phyloP scores from a whole-genome alignment of 78 protist species.

The Dictyostelium brefeldianum region DNA sequence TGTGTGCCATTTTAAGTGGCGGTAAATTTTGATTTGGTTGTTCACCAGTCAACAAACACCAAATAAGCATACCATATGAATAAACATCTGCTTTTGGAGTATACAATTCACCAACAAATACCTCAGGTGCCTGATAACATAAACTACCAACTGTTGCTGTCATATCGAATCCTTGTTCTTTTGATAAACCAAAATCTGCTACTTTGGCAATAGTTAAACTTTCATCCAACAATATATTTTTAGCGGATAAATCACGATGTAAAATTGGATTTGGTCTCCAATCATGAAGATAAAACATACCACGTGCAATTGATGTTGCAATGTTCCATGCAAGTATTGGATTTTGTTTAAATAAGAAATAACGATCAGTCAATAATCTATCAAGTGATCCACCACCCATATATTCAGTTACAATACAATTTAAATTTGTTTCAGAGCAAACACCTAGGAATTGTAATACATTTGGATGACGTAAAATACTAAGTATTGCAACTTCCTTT shows the following conservation, averaged over 20 bases:
- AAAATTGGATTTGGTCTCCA: slow-evolving; percentile 84
- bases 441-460: slow-evolving; percentile 79
- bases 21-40: slow-evolving; percentile 58
- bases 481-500: slow-evolving; percentile 74
- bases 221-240: slow-evolving; percentile 82
- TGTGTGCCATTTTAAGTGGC: slow-evolving; percentile 74
- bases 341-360: slow-evolving; percentile 13
- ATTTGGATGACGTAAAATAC: slow-evolving; percentile 75
- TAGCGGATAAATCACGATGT: slow-evolving; percentile 85
- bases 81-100: slow-evolving; percentile 82
- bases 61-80: slow-evolving; percentile 59
- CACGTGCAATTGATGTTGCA: slow-evolving; percentile 52
- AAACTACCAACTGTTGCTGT: slow-evolving; percentile 75
- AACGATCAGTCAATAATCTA: slow-evolving; percentile 44
- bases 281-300: slow-evolving; percentile 85
- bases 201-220: slow-evolving; percentile 62
- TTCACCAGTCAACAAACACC: slow-evolving; percentile 69
- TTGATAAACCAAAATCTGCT: slow-evolving; percentile 83
- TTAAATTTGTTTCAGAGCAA: slow-evolving; percentile 66
- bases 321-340: slow-evolving; percentile 67
- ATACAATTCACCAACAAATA: slow-evolving; percentile 76
- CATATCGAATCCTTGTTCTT: slow-evolving; percentile 81
- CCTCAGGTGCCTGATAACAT: slow-evolving; percentile 85
- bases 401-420: slow-evolving; percentile 80
- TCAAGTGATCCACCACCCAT: slow-evolving; percentile 80